A percentile compares a stretch with the other conserved stretches of the same genome.
phyloP scores from a whole-genome alignment of 352 stramenopile species.

The Phytophthora fragariaefolia region DNA sequence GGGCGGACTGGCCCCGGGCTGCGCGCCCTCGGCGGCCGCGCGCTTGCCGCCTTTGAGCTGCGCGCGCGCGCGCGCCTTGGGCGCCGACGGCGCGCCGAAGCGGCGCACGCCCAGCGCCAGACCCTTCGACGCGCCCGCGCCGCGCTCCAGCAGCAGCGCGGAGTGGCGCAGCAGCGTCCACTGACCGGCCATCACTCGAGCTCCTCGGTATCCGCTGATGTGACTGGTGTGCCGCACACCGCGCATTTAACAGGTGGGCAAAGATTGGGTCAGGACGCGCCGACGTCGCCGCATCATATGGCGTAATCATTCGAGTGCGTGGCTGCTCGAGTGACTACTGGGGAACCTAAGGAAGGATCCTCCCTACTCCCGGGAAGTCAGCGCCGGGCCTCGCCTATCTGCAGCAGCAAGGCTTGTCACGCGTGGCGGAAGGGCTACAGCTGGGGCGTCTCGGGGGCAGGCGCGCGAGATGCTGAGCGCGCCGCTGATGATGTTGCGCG shows the following conservation, averaged over 20 bases:
- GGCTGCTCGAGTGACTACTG: not conserved
- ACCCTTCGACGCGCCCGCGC: not conserved
- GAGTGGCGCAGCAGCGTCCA: conserved; percentile 52
- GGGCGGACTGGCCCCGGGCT: not conserved
- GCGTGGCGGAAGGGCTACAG: conserved; percentile 22
- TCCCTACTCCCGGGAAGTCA: not conserved
- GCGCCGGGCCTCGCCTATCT: not conserved
- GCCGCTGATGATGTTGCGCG: conserved; percentile 21
- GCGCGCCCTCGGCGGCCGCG: not conserved
- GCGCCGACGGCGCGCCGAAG: conserved; percentile 43
- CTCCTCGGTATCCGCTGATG: conserved; percentile 29
- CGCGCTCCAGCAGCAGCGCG: conserved; percentile 22
- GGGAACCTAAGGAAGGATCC: not conserved
- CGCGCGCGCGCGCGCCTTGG: conserved; percentile 58
- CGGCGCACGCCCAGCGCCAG: conserved; percentile 27
- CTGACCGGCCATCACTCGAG: conserved; percentile 42
- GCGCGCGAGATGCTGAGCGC: conserved; percentile 26
- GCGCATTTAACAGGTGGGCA: conserved; percentile 7
- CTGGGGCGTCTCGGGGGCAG: conserved; percentile 13
- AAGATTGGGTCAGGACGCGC: not conserved
- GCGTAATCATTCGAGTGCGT: conserved; percentile 1
- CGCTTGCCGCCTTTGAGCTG: conserved; percentile 57
- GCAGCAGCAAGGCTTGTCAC: conserved; percentile 25
- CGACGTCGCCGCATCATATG: not conserved
- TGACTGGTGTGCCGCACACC: conserved; percentile 35